Conservation (phyloP, 2,329 filamentous ascomycete genomes). For the Shiraia sp. region DNA sequence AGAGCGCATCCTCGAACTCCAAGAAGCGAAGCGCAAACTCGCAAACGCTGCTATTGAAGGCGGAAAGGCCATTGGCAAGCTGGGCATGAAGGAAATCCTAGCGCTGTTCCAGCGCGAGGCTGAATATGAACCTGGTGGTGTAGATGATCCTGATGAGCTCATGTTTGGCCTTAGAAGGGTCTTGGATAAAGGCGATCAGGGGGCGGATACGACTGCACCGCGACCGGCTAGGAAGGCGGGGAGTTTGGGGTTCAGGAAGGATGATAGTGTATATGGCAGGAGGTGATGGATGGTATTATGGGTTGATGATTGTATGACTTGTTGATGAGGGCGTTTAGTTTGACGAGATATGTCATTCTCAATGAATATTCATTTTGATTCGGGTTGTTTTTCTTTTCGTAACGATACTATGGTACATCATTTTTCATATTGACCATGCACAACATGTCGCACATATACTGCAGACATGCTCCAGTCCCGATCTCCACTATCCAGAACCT, state of each 20-base stretch:
- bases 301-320: no score
- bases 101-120: conserved; percentile 79
- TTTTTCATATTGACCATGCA: no score
- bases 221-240: conserved; percentile 35
- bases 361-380: no score
- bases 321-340: no score
- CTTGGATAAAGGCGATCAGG: conserved; percentile 20
- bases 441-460: no score
- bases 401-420: no score
- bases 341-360: no score
- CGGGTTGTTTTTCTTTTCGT: no score
- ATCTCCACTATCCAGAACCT: no score
- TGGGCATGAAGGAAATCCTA: conserved; percentile 92
- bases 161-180: conserved; percentile 42
- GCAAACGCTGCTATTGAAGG: conserved; percentile 91
- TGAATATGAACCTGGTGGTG: conserved; percentile 53
- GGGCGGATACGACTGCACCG: conserved; percentile 18
- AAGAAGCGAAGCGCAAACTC: conserved; percentile 89
- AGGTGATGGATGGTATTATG: conserved; percentile 23
- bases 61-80: conserved; percentile 76
- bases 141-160: conserved; percentile 41
- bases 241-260: conserved; percentile 34
- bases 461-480: no score
- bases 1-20: conserved; percentile 89
- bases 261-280: conserved; percentile 49